These are phyloP conservation scores for Henckelia pumila DNA, from an alignment of 257 asterid genomes.

Conservation along the genomic window DNA sequence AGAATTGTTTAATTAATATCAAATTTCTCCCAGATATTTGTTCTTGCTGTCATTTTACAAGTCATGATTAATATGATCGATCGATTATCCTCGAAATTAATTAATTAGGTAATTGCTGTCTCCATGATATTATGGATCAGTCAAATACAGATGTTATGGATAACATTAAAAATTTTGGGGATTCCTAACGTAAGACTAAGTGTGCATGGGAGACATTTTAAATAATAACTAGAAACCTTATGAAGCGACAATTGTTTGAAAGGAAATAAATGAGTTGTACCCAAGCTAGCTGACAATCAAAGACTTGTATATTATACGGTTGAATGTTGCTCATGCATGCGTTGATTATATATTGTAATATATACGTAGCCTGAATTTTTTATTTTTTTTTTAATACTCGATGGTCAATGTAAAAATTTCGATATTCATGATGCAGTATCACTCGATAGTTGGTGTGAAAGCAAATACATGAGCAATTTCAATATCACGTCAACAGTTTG, in stretches of 20 bases:
- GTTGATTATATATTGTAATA: too few species aligned
- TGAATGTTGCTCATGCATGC: not conserved
- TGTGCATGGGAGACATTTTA: not conserved
- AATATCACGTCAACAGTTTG: too few species aligned
- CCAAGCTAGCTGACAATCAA: not conserved
- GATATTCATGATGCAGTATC: too few species aligned
- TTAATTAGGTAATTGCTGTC: not conserved
- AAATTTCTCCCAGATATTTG: not conserved
- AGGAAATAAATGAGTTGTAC: slow-evolving; percentile 4
- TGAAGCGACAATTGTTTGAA: not conserved
- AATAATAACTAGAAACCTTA: not conserved
- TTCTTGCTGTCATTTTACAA: slow-evolving; percentile 22
- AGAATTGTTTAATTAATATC: slow-evolving; percentile 12
- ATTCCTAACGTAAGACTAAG: not conserved
- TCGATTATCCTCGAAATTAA: too few species aligned
- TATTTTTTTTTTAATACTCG: too few species aligned
- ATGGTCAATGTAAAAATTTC: too few species aligned
- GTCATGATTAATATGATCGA: too few species aligned
- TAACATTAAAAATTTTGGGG: not conserved
- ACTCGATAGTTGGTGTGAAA: too few species aligned
- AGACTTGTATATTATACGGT: not conserved
- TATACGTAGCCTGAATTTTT: too few species aligned
- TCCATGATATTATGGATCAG: not conserved
- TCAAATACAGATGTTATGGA: not conserved
- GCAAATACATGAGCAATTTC: too few species aligned